Evolutionary conservation across 2,329 filamentous ascomycete genomes (phyloP), one percentile per base, ranked within the genome.

Genomic region (Fusarium sp.): DNA sequence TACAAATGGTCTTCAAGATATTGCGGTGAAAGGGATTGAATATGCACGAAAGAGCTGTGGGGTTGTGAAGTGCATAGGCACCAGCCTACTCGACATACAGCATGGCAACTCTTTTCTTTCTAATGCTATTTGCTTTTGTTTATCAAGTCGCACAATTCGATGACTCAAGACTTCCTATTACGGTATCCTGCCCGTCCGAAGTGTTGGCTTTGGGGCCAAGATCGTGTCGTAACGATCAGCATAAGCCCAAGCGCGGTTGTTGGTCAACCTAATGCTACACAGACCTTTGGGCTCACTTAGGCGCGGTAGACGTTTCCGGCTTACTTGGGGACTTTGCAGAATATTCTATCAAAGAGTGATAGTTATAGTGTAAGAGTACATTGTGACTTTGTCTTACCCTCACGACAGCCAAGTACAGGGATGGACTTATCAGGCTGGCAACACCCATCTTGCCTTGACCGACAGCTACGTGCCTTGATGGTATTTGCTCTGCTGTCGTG

Each of bases 41-140:
- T 14, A 40, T 49, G 55, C 28, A 43, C n/a, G 25, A 20, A 50
- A 55, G 54, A 28, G 43, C 14, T 30, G 46, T 20, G 66, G 30
- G 49, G 48, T 40, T 25, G 46, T 34, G 27, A 49, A 59, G 58
- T 55, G 57, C 72, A 71, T 75, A 75, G 59, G 67, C 73, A 74
- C 72, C 74, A 65, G 66, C 60, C 62, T 63, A 51, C 58, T 50
- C 18, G 37, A 63, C 45, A 59, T 37, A n/a, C 34, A 37, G 18
- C 43, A 55, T 59, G 53, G 57, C 41, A 61, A 50, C 46, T 45
- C 61, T 55, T 47, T 56, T 45, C 27, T 68, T 68, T 66, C 25
- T 41, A n/a, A 60, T 67, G 53, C 64, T 53, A 47, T 57, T 61
- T 70, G 62, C 62, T 66, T 73, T 73, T 72, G 54, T 61, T 59